Base-by-base conservation (phyloP, 2,329 filamentous ascomycete species). In the Phyllosticta paracitricarpa region DNA sequence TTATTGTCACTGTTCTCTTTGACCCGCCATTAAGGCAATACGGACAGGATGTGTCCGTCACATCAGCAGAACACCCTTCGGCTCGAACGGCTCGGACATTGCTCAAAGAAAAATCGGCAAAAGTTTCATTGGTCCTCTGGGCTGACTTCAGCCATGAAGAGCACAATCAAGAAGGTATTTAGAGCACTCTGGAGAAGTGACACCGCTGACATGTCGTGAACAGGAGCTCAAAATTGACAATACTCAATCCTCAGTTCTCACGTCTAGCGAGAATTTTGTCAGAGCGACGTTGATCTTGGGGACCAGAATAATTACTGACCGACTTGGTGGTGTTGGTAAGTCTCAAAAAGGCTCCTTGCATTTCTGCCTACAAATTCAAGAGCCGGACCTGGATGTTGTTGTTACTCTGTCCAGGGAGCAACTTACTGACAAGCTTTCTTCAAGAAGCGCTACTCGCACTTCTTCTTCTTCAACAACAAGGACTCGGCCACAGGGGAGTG, bases 251-350 rank as follows among this genome's bases (percentile, higher is more conserved):
- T 78, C 84, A 0, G 73, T 85, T 0, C 75, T 86, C 0, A 81
- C 84, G 65, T 80, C 83, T 0, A 85, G 82, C 53, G 81, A 85
- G 64, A 79, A 85, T 66, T 86, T 86, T 62, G 85, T 86, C 80
- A 79, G 79, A 14, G 84, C 81, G 0, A 74, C 78, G 0, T 69
- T 86, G 2, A 82, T 86, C 22, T 69, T 85, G 0, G 62, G 77
- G 26, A 83, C 77, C 24, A 84, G 84, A 1, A 64, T 84, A 1
- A 67, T 85, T 1, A 85, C 83, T 0, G 83, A 85, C 64, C 76
- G 81, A 9, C 76, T 84, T 17, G 84, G 84, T 1, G 83, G 84
- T 26, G 83, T 83, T 51, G 55, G 76, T 64, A 12, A 30, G 56
- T 61, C n/a, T 48, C 30, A 30, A 30, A 30, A 7, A 30, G 19